Evolutionary conservation across 345 rosid genomes (phyloP).

Genomic region (Durio zibethinus): DNA sequence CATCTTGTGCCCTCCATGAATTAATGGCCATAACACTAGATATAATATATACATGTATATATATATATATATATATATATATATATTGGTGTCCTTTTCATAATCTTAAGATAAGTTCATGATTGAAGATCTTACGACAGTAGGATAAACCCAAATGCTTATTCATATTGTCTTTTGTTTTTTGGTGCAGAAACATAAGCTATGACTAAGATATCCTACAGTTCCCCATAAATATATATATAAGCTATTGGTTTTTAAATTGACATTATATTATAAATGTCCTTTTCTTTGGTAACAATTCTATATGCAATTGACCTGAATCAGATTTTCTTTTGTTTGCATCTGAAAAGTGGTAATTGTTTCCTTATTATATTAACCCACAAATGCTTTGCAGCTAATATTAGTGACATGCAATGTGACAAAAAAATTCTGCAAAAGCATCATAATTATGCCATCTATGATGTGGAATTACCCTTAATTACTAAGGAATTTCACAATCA

Average conservation of each 20-base stretch:
- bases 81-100: not conserved
- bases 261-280: slow-evolving; percentile 21
- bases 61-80: not conserved
- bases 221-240: slow-evolving; percentile 4
- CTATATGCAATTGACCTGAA: slow-evolving; percentile 25
- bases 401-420: slow-evolving; percentile 9
- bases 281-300: slow-evolving; percentile 26
- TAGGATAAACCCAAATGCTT: slow-evolving; percentile 23
- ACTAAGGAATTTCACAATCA: not conserved
- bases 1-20: slow-evolving; percentile 33
- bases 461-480: not conserved
- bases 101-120: slow-evolving; percentile 11
- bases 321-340: slow-evolving; percentile 35
- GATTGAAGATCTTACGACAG: slow-evolving; percentile 25
- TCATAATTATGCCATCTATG: not conserved
- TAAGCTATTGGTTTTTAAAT: no score
- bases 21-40: slow-evolving; percentile 15
- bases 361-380: slow-evolving; percentile 23
- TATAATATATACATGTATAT: not conserved
- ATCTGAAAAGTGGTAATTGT: slow-evolving; percentile 22
- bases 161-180: slow-evolving; percentile 22
- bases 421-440: not conserved
- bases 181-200: slow-evolving; percentile 12
- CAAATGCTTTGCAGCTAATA: slow-evolving; percentile 23
- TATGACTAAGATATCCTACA: slow-evolving; percentile 12